A percentile compares a stretch with the other conserved stretches of the same genome.
Evolutionary conservation across 768 basidiomycete species (phyloP).

Genomic region (Strobilomyces confusus): DNA sequence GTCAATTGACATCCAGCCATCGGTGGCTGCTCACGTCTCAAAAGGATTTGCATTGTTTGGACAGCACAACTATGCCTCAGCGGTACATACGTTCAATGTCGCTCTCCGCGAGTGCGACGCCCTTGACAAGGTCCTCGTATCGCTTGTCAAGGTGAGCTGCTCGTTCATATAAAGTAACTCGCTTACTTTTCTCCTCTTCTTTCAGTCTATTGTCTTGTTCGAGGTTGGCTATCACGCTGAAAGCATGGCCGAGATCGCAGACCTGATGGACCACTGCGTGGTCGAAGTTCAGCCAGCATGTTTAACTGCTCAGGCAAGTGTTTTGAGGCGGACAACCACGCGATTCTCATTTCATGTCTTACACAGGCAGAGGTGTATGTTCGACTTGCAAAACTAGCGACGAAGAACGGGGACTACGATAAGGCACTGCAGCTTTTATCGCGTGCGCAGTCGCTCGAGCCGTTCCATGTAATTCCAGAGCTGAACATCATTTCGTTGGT

Average conservation of each 20-base stretch:
- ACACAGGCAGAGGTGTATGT: not conserved
- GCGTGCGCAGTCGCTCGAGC: not conserved
- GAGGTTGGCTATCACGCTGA: not conserved
- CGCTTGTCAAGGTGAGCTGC: not conserved
- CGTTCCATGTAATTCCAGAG: not conserved
- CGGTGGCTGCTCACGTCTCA: not conserved
- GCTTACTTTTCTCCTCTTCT: not conserved
- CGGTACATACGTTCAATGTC: not conserved
- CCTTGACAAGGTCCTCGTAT: not conserved
- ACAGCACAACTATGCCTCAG: not conserved
- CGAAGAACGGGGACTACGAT: not conserved
- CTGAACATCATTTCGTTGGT: not conserved
- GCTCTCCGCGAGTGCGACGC: not conserved
- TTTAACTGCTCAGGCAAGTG: not conserved
- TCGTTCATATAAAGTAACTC: not conserved
- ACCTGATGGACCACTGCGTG: not conserved
- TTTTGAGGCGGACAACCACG: too few relatives aligned
- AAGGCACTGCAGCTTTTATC: not conserved
- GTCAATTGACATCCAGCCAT: not conserved
- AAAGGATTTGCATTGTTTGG: not conserved
- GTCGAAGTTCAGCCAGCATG: not conserved
- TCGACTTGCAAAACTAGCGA: not conserved
- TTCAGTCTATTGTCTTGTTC: not conserved
- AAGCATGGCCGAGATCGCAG: not conserved
- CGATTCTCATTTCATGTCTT: not conserved